Conservation (phyloP, 2,329 filamentous ascomycete genomes). For the Didymosphaeria variabile region DNA sequence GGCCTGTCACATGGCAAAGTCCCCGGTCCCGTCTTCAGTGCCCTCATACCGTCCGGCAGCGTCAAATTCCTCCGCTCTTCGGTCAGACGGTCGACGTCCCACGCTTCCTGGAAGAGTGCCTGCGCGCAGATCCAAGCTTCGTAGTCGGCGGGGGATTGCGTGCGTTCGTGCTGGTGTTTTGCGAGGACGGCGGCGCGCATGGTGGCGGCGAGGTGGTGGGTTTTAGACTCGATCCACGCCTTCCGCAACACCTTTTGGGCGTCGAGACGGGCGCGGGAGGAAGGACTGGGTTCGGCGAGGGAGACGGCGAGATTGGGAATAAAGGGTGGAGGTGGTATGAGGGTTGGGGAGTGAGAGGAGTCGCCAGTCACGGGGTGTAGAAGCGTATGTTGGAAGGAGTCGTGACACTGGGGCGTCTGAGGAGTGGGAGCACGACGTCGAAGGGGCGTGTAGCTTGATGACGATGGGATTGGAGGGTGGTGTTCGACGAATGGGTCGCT, state of each 20-base stretch:
- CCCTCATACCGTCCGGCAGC: constrained; percentile 21
- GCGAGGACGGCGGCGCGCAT: constrained; percentile 1
- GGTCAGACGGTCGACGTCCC: constrained; percentile 24
- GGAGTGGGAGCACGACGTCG: not conserved
- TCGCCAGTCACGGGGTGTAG: not conserved
- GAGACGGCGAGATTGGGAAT: not conserved
- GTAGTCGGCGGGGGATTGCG: constrained; percentile 8
- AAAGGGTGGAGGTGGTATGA: not conserved
- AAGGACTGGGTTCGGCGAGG: constrained; percentile 1
- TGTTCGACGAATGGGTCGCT: constrained; percentile 15
- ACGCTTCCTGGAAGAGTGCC: constrained; percentile 6
- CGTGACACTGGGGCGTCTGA: not conserved
- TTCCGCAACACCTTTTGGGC: constrained; percentile 20
- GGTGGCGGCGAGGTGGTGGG: constrained; percentile 20
- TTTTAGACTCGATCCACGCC: constrained; percentile 27
- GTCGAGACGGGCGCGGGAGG: constrained; percentile 15
- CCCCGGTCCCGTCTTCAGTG: constrained; percentile 19
- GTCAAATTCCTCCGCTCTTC: constrained; percentile 30
- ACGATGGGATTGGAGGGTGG: not conserved
- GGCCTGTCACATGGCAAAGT: constrained; percentile 4
- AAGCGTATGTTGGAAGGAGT: not conserved
- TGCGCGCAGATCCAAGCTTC: constrained; percentile 8
- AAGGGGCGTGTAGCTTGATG: not conserved
- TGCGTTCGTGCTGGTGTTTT: constrained; percentile 10
- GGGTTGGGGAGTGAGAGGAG: not conserved